Conservation (phyloP, 495 filamentous ascomycete species). For the Neurospora intermedia region DNA sequence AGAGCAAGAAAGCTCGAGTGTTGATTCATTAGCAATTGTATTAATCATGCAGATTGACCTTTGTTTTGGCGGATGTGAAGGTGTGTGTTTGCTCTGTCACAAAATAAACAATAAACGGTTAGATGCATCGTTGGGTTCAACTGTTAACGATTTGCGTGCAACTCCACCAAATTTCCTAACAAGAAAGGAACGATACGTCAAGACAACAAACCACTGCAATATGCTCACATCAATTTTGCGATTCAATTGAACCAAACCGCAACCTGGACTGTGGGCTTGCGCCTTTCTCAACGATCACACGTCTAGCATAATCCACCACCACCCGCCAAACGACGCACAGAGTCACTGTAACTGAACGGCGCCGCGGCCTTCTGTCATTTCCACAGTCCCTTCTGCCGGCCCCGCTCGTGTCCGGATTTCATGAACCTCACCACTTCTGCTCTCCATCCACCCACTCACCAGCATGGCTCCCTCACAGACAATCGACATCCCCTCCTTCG, state of each 20-base stretch:
- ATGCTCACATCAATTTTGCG: background rate
- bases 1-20: background rate
- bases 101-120: too few relatives aligned
- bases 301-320: too few relatives aligned
- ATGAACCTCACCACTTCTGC: background rate
- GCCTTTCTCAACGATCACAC: background rate
- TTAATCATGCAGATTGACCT: background rate
- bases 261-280: background rate
- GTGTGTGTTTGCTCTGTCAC: background rate
- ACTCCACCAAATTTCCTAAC: background rate
- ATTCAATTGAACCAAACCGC: background rate
- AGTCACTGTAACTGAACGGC: background rate
- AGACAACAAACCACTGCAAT: background rate
- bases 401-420: background rate
- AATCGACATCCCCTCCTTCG: conserved; percentile 66
- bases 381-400: background rate
- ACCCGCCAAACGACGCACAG: background rate
- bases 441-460: background rate
- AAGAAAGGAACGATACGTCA: background rate
- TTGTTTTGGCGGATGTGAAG: background rate
- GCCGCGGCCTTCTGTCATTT: background rate
- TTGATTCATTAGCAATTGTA: background rate
- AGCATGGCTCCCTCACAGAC: conserved; percentile 30
- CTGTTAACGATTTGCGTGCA: background rate
- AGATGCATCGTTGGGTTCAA: background rate